Evolutionary conservation across 495 filamentous ascomycete genomes (phyloP).

Genomic region (Durotheca rogersii): DNA sequence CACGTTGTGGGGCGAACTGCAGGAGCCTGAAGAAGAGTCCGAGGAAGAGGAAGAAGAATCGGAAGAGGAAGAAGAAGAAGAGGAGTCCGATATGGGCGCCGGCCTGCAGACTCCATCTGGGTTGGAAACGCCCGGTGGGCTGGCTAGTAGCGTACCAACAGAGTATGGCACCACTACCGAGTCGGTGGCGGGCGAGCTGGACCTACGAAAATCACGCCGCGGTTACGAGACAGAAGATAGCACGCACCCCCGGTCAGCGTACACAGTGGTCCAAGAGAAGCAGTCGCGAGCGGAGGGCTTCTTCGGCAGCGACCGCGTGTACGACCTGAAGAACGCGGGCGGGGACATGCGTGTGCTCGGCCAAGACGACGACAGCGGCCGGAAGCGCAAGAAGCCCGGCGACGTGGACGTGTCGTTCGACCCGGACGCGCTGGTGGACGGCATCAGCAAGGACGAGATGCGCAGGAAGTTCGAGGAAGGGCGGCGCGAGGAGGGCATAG

Average conservation of each 20-base stretch:
- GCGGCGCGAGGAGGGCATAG: conserved; percentile 64
- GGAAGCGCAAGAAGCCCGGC: conserved; percentile 91
- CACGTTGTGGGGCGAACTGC: conserved; percentile 91
- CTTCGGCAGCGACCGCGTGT: conserved; percentile 90
- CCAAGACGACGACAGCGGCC: conserved; percentile 69
- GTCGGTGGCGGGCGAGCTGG: conserved; percentile 81
- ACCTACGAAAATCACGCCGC: conserved; percentile 81
- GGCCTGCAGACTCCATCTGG: conserved; percentile 75
- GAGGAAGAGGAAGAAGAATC: conserved; percentile 75
- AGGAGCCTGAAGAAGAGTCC: conserved; percentile 75
- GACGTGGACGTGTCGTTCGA: conserved; percentile 93
- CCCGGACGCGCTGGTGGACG: conserved; percentile 73
- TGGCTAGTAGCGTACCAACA: conserved; percentile 75
- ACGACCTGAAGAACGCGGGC: conserved; percentile 63
- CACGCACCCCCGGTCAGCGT: conserved; percentile 69
- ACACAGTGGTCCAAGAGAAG: conserved; percentile 88
- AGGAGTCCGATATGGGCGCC: conserved; percentile 64
- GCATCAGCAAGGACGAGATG: conserved; percentile 64
- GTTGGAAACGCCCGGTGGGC: conserved; percentile 76
- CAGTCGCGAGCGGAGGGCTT: conserved; percentile 82
- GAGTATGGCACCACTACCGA: conserved; percentile 68
- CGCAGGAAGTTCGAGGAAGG: conserved; percentile 69
- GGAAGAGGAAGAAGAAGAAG: conserved; percentile 70
- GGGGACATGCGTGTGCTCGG: conserved; percentile 64
- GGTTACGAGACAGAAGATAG: conserved; percentile 89